A percentile compares a stretch with the other conserved stretches of the same genome.
These are phyloP conservation scores for Umbelopsis ramanniana DNA, from an alignment of 192 early-diverging fungal species.

Conservation along the genomic window DNA sequence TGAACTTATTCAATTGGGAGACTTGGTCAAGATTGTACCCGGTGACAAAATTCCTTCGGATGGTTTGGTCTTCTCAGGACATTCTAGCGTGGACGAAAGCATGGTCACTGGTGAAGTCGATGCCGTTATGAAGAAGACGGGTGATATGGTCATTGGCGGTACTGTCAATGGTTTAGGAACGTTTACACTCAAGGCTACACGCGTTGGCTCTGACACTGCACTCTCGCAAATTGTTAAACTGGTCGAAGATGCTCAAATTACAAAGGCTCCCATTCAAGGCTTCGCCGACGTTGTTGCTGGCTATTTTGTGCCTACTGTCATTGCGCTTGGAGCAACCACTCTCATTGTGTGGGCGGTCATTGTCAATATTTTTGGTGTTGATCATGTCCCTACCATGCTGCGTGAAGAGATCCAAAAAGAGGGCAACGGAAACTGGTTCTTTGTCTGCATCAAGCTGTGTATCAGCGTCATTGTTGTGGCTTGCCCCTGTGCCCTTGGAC, in stretches of 20 bases:
- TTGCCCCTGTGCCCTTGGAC: conserved; percentile 95
- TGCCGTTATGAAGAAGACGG: conserved; percentile 71
- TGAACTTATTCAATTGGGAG: conserved; percentile 85
- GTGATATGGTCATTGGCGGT: conserved; percentile 84
- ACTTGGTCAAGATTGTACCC: conserved; percentile 87
- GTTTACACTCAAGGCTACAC: conserved; percentile 80
- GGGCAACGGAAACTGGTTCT: conserved; percentile 67
- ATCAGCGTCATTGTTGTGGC: conserved; percentile 97
- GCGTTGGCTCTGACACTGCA: conserved; percentile 90
- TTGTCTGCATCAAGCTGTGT: conserved; percentile 84
- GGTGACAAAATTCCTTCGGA: conserved; percentile 94
- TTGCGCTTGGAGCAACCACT: conserved; percentile 72
- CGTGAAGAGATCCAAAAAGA: conserved; percentile 49
- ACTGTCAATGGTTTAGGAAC: conserved; percentile 92
- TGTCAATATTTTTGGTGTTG: conserved; percentile 36
- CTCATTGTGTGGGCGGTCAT: conserved; percentile 76
- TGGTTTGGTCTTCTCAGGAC: conserved; percentile 75
- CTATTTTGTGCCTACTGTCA: conserved; percentile 90
- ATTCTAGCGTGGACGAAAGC: conserved; percentile 90
- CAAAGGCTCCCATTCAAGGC: conserved; percentile 95
- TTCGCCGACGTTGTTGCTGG: conserved; percentile 88
- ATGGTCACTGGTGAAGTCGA: conserved; percentile 93
- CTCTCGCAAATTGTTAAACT: conserved; percentile 91
- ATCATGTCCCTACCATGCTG: conserved; percentile 30
- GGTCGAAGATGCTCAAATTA: conserved; percentile 92